phyloP scores from a whole-genome alignment of 2,329 filamentous ascomycete genomes.

The Cercospora janseana region DNA sequence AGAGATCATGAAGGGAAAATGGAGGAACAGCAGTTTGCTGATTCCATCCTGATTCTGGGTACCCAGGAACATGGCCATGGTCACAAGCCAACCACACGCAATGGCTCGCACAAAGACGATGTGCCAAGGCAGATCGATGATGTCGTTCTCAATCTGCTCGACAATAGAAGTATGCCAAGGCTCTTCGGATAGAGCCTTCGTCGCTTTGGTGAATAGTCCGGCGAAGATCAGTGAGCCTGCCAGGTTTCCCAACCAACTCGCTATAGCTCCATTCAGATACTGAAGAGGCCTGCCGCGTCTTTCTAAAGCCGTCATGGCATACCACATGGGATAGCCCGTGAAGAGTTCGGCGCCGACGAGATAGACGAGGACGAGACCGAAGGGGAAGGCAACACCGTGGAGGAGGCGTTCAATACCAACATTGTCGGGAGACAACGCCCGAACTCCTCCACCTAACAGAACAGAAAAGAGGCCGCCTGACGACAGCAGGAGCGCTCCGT shows the following conservation, averaged over 20 bases:
- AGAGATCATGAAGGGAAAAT: conserved; percentile 33
- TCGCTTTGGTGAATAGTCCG: conserved; percentile 23
- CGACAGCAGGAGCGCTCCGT: conserved; percentile 32
- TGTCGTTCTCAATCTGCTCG: conserved; percentile 26
- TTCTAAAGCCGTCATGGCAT: conserved; percentile 30
- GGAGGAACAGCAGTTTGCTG: conserved; percentile 31
- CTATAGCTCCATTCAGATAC: conserved; percentile 23
- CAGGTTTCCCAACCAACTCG: conserved; percentile 29
- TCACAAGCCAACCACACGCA: conserved; percentile 34
- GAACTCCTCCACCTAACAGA: conserved; percentile 25
- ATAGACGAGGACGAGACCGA: conserved; percentile 34
- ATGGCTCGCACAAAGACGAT: conserved; percentile 32
- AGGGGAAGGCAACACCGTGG: conserved; percentile 30
- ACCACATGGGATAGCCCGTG: conserved; percentile 37
- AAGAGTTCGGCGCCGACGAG: conserved; percentile 34
- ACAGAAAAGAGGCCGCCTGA: conserved; percentile 29
- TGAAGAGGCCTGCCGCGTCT: conserved; percentile 23
- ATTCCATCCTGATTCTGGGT: conserved; percentile 35
- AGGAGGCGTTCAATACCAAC: conserved; percentile 28
- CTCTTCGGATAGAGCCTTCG: conserved; percentile 24
- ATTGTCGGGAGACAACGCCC: conserved; percentile 22
- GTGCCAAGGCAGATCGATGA: conserved; percentile 29
- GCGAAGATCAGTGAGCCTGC: conserved; percentile 25
- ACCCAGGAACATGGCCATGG: conserved; percentile 34
- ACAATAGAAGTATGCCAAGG: conserved; percentile 28